Base-by-base conservation (phyloP, 352 stramenopile species). In the Globisporangium canariense region DNA sequence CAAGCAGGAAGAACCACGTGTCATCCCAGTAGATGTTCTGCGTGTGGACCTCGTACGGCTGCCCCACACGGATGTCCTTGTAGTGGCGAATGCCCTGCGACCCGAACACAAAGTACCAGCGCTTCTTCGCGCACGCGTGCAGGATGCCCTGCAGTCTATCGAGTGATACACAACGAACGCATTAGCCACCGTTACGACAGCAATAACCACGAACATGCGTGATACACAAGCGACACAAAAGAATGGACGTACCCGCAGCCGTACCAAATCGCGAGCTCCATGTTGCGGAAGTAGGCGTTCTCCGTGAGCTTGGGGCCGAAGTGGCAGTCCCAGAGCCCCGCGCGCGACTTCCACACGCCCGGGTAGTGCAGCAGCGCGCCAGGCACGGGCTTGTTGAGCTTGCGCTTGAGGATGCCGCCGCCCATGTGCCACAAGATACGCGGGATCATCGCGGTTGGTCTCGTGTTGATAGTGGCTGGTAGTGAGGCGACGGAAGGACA, bases 261-360 rank as follows among this genome's bases (percentile, higher is more conserved):
- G 56, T 89, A 89, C 78, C 79, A 89, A 64, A 89, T 86, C 7
- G 82, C 76, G 50, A 88, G 69, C 71, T 91, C 82, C 79, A 91
- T 89, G 54, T 79, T 81, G 51, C 76, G 81, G 50, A 89, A 86
- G 67, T 88, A 91, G 10, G 79, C 79, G 60, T 87, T 85, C 60
- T 91, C 79, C 11, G 70, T 75, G 18, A 91, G 68, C 45, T 76
- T 85, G 28, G 62, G 64, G 67, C 65, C 68, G 22, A 83, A 78
- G 28, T 83, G 76, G 68, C 77, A 88, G 67, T 90, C 81, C 34
- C 71, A 77, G 45, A 90, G 66, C 25, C 77, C 80, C 8, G 80
- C 78, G 47, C 79, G 79, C 40, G 77, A 79, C 53, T 80, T 73
- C 78, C 78, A 90, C 0, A 90, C 69, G 28, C 74, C 74, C 22